Base-by-base conservation (phyloP, 345 rosid species). In the Salix dunnii region DNA sequence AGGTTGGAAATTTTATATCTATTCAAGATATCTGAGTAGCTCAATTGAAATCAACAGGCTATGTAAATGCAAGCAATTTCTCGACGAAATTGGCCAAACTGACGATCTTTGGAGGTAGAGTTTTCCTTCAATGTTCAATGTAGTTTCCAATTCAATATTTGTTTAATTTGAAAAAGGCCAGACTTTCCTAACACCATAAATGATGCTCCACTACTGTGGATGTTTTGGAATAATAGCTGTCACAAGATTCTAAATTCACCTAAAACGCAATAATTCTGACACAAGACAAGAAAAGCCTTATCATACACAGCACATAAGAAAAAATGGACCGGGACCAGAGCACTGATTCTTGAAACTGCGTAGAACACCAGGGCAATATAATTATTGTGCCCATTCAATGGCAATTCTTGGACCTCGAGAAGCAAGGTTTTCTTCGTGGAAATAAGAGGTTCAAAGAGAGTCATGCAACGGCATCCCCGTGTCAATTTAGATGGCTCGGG, bases 21-120 rank as follows among this genome's bases (percentile, higher is more conserved):
- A n/a, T 51, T 23, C 51, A 25, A 58, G 74, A 77, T 40, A 77
- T 70, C 31, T 20, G 72, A 70, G n/a, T 23, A 63, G 35, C 64
- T 33, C 28, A 7, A 63, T 43, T 35, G 20, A 61, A 33, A 43
- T 63, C 12, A 3, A 33, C 8, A 30, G 6, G 14, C 2, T 21
- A 38, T 55, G 43, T 40, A 40, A 40, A 40, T 40, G 13, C 43
- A 40, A 40, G 43, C 13, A 17, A 18, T 30, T 71, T 49, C 25
- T 51, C 28, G 33, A 55, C 12, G 40, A 62, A 63, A 68, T 43
- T 60, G 23, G 14, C 62, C 30, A 46, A 6, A 30, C 13, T 35
- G 36, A 0, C 36, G 36, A 5, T 35, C 33, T 20, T 36, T 20
- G 33, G 36, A 18, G 20, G 58, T 3, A 23, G 16, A 58, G n/a